Conservation (phyloP, 352 stramenopile species). For the Phytophthora litchii region DNA sequence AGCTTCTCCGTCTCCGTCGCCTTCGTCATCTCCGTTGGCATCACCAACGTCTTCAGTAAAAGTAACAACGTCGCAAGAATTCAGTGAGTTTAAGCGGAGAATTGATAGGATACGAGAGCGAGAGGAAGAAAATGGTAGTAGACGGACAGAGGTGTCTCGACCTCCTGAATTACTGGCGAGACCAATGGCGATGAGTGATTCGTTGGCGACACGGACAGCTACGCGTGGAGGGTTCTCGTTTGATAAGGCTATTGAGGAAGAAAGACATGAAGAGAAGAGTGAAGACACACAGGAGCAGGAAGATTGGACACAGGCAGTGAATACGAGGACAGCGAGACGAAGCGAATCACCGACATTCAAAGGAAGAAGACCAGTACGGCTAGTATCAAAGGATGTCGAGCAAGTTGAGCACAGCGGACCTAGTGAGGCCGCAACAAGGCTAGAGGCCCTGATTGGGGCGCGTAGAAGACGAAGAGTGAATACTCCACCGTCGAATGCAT, state of each 20-base stretch:
- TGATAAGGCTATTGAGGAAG: constrained; percentile 16
- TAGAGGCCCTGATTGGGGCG: constrained; percentile 32
- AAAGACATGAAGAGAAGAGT: constrained; percentile 8
- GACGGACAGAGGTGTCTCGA: constrained; percentile 2
- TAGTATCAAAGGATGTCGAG: constrained; percentile 20
- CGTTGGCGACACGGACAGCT: constrained; percentile 14
- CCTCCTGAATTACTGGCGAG: constrained; percentile 7
- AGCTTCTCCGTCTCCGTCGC: constrained; percentile 14
- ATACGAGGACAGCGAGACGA: constrained; percentile 5
- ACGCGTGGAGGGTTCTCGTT: constrained; percentile 29
- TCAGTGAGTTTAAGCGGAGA: constrained; percentile 10
- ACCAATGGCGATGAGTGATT: constrained; percentile 22
- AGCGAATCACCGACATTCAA: constrained; percentile 23
- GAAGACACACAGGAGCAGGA: neutral
- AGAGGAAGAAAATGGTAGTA: neutral
- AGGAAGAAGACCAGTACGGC: constrained; percentile 23
- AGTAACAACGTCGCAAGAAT: constrained; percentile 13
- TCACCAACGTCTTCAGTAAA: constrained; percentile 26
- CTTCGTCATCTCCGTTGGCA: constrained; percentile 13
- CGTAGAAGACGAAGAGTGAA: constrained; percentile 21
- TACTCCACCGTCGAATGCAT: neutral
- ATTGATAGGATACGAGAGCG: constrained; percentile 4
- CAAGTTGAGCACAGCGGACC: constrained; percentile 4
- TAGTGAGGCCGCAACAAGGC: constrained; percentile 19
- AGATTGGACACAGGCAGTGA: constrained; percentile 6